phyloP scores from a whole-genome alignment of 805 yeast species.

The Starmerella khaoyaiensis region DNA sequence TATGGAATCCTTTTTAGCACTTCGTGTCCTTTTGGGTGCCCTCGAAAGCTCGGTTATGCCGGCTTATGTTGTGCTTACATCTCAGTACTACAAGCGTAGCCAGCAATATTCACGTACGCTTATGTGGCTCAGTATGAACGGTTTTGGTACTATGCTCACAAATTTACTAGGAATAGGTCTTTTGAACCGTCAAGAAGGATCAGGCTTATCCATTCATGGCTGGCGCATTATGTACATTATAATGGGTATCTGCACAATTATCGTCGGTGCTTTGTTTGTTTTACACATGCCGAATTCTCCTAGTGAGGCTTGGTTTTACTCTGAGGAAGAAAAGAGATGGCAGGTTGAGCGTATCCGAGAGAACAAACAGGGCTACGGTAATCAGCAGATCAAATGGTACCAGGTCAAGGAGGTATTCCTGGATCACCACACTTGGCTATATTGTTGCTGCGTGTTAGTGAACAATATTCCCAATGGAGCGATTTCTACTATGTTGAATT shows the following conservation, averaged over 20 bases:
- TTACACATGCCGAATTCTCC: conserved; percentile 49
- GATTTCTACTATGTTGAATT: conserved; percentile 36
- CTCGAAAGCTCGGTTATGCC: conserved; percentile 45
- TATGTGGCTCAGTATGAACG: conserved; percentile 34
- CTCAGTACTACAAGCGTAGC: conserved; percentile 42
- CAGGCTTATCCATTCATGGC: conserved; percentile 28
- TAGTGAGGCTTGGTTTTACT: conserved; percentile 26
- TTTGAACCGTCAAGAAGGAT: conserved; percentile 6
- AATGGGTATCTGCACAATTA: conserved; percentile 45
- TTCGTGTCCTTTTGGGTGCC: conserved; percentile 38
- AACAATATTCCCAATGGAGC: conserved; percentile 45
- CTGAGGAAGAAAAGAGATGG: conserved; percentile 35
- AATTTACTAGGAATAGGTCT: conserved; percentile 22
- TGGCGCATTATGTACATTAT: conserved; percentile 53
- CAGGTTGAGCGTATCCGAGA: conserved; percentile 41
- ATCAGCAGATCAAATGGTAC: conserved; percentile 39
- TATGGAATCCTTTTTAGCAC: conserved; percentile 35
- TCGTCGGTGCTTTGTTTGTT: conserved; percentile 36
- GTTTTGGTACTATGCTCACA: conserved; percentile 32
- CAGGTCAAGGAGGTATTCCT: conserved; percentile 41
- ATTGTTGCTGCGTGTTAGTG: conserved; percentile 32
- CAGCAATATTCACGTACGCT: conserved; percentile 37
- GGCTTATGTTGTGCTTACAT: conserved; percentile 41
- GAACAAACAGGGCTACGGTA: conserved; percentile 49
- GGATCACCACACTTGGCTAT: conserved; percentile 41